A percentile compares a stretch with the other conserved stretches of the same genome.
These are phyloP conservation scores for Lachnellula suecica DNA, from an alignment of 2,329 filamentous ascomycete species.

Conservation along the genomic window DNA sequence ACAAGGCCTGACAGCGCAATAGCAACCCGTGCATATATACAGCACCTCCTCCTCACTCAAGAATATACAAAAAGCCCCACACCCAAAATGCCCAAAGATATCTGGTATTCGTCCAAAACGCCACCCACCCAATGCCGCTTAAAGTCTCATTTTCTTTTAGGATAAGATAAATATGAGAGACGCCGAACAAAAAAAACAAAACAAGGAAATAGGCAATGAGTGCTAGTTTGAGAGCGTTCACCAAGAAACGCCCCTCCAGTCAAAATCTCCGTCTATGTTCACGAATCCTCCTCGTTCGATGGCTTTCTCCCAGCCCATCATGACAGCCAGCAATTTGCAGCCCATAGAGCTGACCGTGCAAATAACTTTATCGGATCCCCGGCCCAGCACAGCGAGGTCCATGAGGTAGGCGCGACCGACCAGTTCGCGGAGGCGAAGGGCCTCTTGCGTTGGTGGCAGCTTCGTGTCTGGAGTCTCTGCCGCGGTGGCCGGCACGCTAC, in stretches of 20 bases:
- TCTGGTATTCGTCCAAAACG: too few species aligned
- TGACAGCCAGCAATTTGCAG: constrained; percentile 76
- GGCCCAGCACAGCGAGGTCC: constrained; percentile 72
- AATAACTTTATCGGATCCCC: constrained; percentile 67
- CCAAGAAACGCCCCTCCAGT: constrained; percentile 51
- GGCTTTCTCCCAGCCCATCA: constrained; percentile 80
- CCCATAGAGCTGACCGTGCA: constrained; percentile 74
- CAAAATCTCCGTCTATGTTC: constrained; percentile 74
- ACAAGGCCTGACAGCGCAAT: too few species aligned
- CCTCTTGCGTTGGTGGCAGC: constrained; percentile 38
- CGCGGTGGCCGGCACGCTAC: constrained; percentile 32
- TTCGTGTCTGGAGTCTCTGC: constrained; percentile 36
- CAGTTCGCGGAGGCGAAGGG: constrained; percentile 68
- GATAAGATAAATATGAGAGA: background rate
- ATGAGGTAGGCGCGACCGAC: constrained; percentile 80
- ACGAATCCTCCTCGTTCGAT: constrained; percentile 64
- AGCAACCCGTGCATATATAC: too few species aligned
- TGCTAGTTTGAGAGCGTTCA: constrained; percentile 1
- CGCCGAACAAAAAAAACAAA: background rate
- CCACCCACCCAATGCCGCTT: too few species aligned
- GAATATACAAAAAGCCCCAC: too few species aligned
- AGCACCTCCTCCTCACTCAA: too few species aligned
- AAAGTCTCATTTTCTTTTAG: too few species aligned
- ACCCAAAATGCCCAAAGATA: too few species aligned
- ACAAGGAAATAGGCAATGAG: background rate